Evolutionary conservation across 1,139 yeast genomes (phyloP).

Genomic region (Geotrichum histeridarum): DNA sequence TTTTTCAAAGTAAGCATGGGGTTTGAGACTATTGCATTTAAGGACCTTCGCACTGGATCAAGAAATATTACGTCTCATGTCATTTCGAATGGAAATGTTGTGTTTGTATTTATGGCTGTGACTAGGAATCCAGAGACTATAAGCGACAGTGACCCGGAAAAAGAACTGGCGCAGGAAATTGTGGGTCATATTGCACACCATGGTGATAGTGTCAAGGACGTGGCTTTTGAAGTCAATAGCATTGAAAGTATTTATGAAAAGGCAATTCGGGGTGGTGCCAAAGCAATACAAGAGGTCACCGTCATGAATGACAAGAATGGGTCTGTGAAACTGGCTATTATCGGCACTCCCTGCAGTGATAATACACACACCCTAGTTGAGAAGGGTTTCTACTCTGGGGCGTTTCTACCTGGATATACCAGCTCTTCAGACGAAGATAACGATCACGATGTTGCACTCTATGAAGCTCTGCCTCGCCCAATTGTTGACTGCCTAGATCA

Average conservation of each 20-base stretch:
- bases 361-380: conserved; percentile 65
- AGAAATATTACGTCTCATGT: conserved; percentile 55
- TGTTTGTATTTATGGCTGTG: conserved; percentile 49
- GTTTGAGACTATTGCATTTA: conserved; percentile 56
- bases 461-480: conserved; percentile 35
- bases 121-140: conserved; percentile 26
- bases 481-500: conserved; percentile 55
- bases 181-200: conserved; percentile 50
- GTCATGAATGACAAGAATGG: conserved; percentile 47
- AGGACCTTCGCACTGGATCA: conserved; percentile 65
- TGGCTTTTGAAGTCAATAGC: conserved; percentile 55
- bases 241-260: conserved; percentile 43
- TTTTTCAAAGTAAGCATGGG: conserved; percentile 57
- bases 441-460: conserved; percentile 12
- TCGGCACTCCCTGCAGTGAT: conserved; percentile 56
- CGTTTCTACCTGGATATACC: conserved; percentile 56
- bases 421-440: conserved; percentile 21
- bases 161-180: conserved; percentile 37
- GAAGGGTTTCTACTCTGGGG: conserved; percentile 38
- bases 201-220: conserved; percentile 75
- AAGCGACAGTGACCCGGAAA: conserved; percentile 25
- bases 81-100: conserved; percentile 51
- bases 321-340: conserved; percentile 48
- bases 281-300: conserved; percentile 44
- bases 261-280: conserved; percentile 55